Conservation (phyloP, 2,329 filamentous ascomycete species). For the Colletotrichum filicis region DNA sequence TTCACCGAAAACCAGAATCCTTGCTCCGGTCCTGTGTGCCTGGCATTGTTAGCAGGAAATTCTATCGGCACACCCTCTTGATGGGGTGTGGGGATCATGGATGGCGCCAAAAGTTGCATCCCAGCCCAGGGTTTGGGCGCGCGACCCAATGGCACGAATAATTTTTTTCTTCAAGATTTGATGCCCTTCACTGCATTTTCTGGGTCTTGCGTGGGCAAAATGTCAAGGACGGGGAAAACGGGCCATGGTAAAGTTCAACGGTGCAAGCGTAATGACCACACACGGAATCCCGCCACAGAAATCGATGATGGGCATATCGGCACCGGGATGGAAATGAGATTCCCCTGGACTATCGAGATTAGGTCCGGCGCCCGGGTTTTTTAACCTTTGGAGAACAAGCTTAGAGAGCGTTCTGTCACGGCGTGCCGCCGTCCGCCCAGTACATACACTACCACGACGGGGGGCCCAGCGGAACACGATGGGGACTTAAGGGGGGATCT, state of each 20-base stretch:
- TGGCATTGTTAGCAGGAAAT: not conserved
- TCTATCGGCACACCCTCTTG: constrained; percentile 12
- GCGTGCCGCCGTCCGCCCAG: no score
- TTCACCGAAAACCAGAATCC: constrained; percentile 19
- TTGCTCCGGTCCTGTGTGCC: constrained; percentile 10
- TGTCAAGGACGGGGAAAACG: no score
- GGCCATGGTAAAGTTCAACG: not conserved
- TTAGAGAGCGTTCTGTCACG: not conserved
- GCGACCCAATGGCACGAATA: constrained; percentile 20
- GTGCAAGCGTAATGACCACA: not conserved
- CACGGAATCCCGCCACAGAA: not conserved
- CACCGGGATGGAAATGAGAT: constrained; percentile 26
- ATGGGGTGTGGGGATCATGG: not conserved
- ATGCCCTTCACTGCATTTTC: not conserved
- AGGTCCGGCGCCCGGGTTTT: constrained; percentile 17
- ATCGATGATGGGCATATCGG: constrained; percentile 20
- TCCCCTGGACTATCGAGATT: constrained; percentile 33
- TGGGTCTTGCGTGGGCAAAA: not conserved
- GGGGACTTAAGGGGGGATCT: constrained; percentile 14
- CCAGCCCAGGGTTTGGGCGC: not conserved
- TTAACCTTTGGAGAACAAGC: constrained; percentile 21
- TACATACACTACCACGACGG: no score
- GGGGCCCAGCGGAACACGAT: not conserved
- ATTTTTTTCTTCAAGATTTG: constrained; percentile 4
- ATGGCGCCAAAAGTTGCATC: constrained; percentile 2